Conservation (phyloP, 2,329 filamentous ascomycete species). For the Beauveria pseudobassiana region DNA sequence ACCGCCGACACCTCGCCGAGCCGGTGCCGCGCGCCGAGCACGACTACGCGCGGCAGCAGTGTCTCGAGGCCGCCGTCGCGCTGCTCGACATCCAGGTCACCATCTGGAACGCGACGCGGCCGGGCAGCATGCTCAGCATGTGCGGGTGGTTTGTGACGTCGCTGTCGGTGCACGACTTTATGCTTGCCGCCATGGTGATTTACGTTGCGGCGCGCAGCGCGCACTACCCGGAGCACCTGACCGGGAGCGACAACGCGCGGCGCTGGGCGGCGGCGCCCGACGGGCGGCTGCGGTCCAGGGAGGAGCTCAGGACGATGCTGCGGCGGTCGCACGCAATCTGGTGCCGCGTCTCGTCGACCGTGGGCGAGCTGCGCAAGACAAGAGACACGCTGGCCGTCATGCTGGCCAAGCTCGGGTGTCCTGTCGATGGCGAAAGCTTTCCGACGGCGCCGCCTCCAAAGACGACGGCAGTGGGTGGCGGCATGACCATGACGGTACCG, state of each 20-base stretch:
- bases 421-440: constrained; percentile 16
- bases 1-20: constrained; percentile 45
- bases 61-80: constrained; percentile 40
- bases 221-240: constrained; percentile 26
- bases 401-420: constrained; percentile 33
- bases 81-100: constrained; percentile 40
- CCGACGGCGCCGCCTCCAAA: constrained; percentile 1
- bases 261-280: constrained; percentile 28
- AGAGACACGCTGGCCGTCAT: constrained; percentile 38
- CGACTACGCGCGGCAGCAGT: constrained; percentile 43
- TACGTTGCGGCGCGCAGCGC: constrained; percentile 44
- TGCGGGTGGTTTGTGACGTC: constrained; percentile 51
- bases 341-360: constrained; percentile 29
- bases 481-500: neutral
- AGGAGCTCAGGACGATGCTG: constrained; percentile 33
- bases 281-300: constrained; percentile 26
- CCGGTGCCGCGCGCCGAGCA: constrained; percentile 34
- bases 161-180: constrained; percentile 52
- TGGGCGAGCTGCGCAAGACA: constrained; percentile 38
- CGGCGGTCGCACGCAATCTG: constrained; percentile 37
- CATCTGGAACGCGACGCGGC: constrained; percentile 41
- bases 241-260: constrained; percentile 21
- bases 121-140: constrained; percentile 44
- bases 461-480: neutral
- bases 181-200: constrained; percentile 54